phyloP scores from a whole-genome alignment of 2,329 filamentous ascomycete genomes.

The Diaporthe sp. region DNA sequence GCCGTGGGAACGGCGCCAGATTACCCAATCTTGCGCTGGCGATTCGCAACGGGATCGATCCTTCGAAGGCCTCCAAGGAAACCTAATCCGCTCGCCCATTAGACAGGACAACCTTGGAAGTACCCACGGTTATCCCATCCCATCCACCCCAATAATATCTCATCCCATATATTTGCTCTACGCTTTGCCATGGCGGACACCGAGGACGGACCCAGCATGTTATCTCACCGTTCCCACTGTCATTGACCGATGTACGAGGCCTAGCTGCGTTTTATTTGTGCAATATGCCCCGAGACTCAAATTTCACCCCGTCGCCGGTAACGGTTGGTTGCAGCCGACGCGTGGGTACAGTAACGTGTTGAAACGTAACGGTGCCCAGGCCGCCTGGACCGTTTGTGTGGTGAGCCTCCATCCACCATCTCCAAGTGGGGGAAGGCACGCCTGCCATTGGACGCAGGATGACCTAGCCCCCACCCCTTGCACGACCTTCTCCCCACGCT shows the following conservation, averaged over 20 bases:
- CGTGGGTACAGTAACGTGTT: conserved; percentile 15
- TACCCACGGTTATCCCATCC: conserved; percentile 1
- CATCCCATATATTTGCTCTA: conserved; percentile 6
- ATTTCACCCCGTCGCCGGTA: conserved; percentile 19
- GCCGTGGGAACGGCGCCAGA: conserved; percentile 31
- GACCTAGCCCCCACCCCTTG: conserved; percentile 20
- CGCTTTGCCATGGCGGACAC: conserved; percentile 6
- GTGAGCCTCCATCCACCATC: conserved; percentile 26
- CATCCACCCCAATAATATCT: conserved; percentile 5
- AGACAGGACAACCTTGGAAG: conserved; percentile 3
- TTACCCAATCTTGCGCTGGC: conserved; percentile 25
- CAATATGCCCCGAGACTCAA: conserved; percentile 13
- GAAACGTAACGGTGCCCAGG: conserved; percentile 25
- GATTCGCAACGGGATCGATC: conserved; percentile 25
- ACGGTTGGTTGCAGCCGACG: conserved; percentile 27
- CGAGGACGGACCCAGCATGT: not conserved
- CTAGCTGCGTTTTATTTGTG: not conserved
- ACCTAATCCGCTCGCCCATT: conserved; percentile 1
- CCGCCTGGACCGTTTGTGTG: conserved; percentile 25
- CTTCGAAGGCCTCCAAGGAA: conserved; percentile 23
- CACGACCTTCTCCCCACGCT: conserved; percentile 30
- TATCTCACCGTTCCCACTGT: conserved; percentile 2
- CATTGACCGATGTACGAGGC: not conserved
- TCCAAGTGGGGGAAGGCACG: conserved; percentile 9
- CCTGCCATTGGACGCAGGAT: conserved; percentile 12